Evolutionary conservation across 2,329 filamentous ascomycete species (phyloP).

Genomic region (Aspergillus uvarum): DNA sequence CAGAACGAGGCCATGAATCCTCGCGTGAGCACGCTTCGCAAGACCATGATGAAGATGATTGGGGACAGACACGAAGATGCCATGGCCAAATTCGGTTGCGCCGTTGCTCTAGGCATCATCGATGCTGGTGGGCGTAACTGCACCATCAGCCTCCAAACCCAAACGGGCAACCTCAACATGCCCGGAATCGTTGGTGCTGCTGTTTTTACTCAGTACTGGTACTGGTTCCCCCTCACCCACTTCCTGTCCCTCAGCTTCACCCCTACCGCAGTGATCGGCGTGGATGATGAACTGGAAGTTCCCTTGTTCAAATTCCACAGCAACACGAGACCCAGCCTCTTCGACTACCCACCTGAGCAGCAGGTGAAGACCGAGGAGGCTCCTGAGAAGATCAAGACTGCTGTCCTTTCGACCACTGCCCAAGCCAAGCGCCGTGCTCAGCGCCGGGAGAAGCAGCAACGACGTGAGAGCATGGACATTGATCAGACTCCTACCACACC

Average conservation of each 20-base stretch:
- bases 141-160: conserved; percentile 95
- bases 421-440: conserved; percentile 94
- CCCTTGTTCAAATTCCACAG: conserved; percentile 95
- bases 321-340: conserved; percentile 89
- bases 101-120: conserved; percentile 92
- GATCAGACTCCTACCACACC: conserved; percentile 76
- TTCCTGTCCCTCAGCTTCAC: conserved; percentile 95
- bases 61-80: conserved; percentile 95
- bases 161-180: conserved; percentile 98
- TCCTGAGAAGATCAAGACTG: conserved; percentile 89
- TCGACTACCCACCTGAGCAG: conserved; percentile 96
- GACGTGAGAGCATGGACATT: conserved; percentile 92
- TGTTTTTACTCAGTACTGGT: conserved; percentile 99
- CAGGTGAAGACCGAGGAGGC: conserved; percentile 94
- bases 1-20: conserved; percentile 99
- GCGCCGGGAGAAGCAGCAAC: conserved; percentile 87
- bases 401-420: conserved; percentile 92
- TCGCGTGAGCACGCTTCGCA: conserved; percentile 86
- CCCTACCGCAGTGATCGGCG: conserved; percentile 92
- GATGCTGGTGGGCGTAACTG: conserved; percentile 97
- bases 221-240: conserved; percentile 99
- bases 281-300: conserved; percentile 91
- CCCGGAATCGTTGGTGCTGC: conserved; percentile 96
- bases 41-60: conserved; percentile 91
- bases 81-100: conserved; percentile 98